A percentile compares a stretch with the other conserved stretches of the same genome.
Conservation (phyloP, 805 yeast species). For the Ogataea dorogensis region DNA sequence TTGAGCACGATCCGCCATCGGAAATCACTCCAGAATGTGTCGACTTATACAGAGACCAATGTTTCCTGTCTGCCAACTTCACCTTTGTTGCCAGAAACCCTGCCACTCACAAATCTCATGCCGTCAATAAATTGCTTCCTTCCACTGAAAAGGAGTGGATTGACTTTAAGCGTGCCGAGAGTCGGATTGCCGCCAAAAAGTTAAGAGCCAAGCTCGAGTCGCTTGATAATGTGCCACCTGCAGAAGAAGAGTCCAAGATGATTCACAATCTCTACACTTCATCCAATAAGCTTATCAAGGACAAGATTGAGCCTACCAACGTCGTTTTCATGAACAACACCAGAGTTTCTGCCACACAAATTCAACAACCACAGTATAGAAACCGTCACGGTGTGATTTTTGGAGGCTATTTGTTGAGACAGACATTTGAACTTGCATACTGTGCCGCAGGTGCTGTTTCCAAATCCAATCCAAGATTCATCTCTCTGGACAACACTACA, state of each 20-base stretch:
- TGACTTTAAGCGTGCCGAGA: slow-evolving; percentile 85
- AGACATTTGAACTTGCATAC: slow-evolving; percentile 90
- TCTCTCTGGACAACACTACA: slow-evolving; percentile 85
- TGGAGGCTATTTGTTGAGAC: slow-evolving; percentile 92
- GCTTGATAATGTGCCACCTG: slow-evolving; percentile 65
- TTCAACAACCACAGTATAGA: slow-evolving; percentile 97
- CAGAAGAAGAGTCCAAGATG: slow-evolving; percentile 69
- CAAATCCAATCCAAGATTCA: slow-evolving; percentile 81
- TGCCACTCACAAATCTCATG: slow-evolving; percentile 82
- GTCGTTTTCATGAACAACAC: slow-evolving; percentile 72
- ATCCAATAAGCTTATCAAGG: slow-evolving; percentile 38
- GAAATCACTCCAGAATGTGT: slow-evolving; percentile 54
- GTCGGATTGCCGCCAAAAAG: slow-evolving; percentile 84
- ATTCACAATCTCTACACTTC: slow-evolving; percentile 76
- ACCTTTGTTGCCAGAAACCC: slow-evolving; percentile 97
- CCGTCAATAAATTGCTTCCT: slow-evolving; percentile 79
- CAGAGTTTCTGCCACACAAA: slow-evolving; percentile 65
- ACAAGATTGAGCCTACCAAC: slow-evolving; percentile 44
- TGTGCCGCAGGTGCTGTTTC: slow-evolving; percentile 90
- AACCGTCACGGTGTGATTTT: slow-evolving; percentile 93
- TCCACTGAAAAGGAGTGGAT: slow-evolving; percentile 72
- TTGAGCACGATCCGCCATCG: slow-evolving; percentile 52
- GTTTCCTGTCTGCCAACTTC: slow-evolving; percentile 85
- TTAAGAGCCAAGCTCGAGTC: slow-evolving; percentile 65
- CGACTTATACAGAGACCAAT: slow-evolving; percentile 52